Evolutionary conservation across 345 rosid genomes (phyloP), one percentile per base, ranked within the genome.

Genomic region (Aquilaria sinensis): DNA sequence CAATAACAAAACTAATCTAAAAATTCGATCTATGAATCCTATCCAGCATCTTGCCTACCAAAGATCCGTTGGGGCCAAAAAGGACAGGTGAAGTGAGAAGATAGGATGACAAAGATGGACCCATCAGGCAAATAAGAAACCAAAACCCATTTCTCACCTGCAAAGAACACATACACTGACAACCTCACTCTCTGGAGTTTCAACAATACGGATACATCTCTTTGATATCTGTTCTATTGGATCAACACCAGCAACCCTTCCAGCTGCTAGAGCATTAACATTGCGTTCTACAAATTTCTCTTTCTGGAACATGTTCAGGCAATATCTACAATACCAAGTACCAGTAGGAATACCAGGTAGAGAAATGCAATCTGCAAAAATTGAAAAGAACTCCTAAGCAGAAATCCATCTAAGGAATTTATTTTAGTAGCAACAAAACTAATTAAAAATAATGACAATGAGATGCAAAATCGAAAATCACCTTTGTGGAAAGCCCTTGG

Each of bases 401-500:
- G 0, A 60, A 78, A 58, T n/a, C 45, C 15, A 47, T 5, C 14
- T 10, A 33, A 32, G 54, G 16, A 48, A 69, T 37, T 7, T 37
- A 3, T 37, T 37, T 37, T 37, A 37, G 57, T n/a, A 61, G 56
- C 67, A 67, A 43, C 7, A 62, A 43, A 11, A 52, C 33, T 58
- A 57, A 1, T 48, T 2, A 47, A 34, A 49, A 63, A 47, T 15
- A 56, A 14, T 23, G 23, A 66, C 52, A 47, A 62, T 51, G 47
- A 47, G 8, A 60, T 60, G 11, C 48, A 68, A 65, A 33, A 53
- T 55, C 31, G 12, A 60, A 51, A 43, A 34, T 74, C 58, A 94
- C 99, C 95, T 86, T 48, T 75, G 75, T 94, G 99, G 73, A 75
- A 94, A 62, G 97, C 85, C 83, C 99, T 82, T 53, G 99, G 99